Conservation (phyloP, 805 yeast genomes). For the Yarrowia porcina region DNA sequence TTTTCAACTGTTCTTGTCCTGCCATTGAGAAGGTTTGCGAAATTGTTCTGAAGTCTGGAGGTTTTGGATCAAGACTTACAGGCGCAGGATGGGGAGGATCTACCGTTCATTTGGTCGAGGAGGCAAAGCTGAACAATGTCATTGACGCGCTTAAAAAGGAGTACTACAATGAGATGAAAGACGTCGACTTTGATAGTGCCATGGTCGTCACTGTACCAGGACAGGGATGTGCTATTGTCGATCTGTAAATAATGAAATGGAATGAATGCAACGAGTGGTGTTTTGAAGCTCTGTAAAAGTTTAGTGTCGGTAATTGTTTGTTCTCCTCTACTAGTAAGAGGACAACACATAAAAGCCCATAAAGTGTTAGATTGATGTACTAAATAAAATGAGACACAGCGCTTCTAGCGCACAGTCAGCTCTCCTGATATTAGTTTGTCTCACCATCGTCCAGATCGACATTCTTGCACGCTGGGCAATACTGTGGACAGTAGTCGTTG, state of each 20-base stretch:
- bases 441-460: too few relatives aligned
- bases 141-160: constrained; percentile 46
- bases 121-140: constrained; percentile 42
- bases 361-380: too few relatives aligned
- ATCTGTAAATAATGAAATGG: not conserved
- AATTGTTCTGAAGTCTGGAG: constrained; percentile 54
- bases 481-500: too few relatives aligned
- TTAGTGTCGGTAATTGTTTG: too few relatives aligned
- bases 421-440: too few relatives aligned
- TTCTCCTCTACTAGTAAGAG: too few relatives aligned
- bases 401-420: too few relatives aligned
- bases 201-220: constrained; percentile 16
- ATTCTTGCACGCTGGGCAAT: too few relatives aligned
- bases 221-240: not conserved
- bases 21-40: constrained; percentile 53
- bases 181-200: not conserved
- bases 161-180: constrained; percentile 39
- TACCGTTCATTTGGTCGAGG: constrained; percentile 59
- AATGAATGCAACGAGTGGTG: not conserved
- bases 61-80: constrained; percentile 66
- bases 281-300: not conserved
- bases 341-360: too few relatives aligned
- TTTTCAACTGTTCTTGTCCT: constrained; percentile 54
- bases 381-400: too few relatives aligned
- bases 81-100: constrained; percentile 83